Conservation (phyloP, 805 yeast species). For the Cyberlindnera samutprakarnensis region DNA sequence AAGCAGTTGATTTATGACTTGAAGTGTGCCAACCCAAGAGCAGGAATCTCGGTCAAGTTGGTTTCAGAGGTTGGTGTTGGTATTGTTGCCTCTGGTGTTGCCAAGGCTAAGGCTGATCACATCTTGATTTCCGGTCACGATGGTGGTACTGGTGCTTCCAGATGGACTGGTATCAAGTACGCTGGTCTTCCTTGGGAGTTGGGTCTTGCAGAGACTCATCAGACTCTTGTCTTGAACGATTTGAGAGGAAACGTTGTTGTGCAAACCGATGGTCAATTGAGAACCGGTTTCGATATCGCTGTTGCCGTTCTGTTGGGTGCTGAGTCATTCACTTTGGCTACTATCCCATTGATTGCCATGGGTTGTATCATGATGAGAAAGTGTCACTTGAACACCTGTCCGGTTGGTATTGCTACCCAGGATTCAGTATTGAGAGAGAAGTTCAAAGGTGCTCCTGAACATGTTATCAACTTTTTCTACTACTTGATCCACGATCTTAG, state of each 20-base stretch:
- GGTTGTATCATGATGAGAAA: conserved; percentile 96
- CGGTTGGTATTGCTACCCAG: conserved; percentile 98
- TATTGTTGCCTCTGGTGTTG: conserved; percentile 98
- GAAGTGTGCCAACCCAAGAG: conserved; percentile 95
- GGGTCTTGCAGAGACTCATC: conserved; percentile 97
- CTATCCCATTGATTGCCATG: conserved; percentile 93
- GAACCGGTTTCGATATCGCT: conserved; percentile 96
- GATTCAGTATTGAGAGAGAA: conserved; percentile 90
- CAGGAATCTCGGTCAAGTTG: conserved; percentile 91
- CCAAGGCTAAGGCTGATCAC: conserved; percentile 97
- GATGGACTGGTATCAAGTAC: conserved; percentile 93
- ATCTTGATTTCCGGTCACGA: conserved; percentile 95
- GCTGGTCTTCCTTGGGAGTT: conserved; percentile 99
- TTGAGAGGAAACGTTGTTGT: conserved; percentile 91
- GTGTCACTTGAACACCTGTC: conserved; percentile 91
- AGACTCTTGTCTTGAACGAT: conserved; percentile 91
- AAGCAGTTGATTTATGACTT: conserved; percentile 94
- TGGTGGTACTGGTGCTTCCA: conserved; percentile 99
- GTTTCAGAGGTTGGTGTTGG: conserved; percentile 99
- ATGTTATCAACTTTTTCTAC: conserved; percentile 95
- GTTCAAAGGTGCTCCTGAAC: conserved; percentile 96
- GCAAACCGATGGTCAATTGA: conserved; percentile 97
- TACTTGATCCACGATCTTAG: conserved; percentile 91
- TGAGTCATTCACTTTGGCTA: conserved; percentile 97
- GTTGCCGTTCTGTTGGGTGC: conserved; percentile 96